These are phyloP conservation scores for Rhizomucor miehei DNA, from an alignment of 371 early-diverging fungal species.

Conservation along the genomic window DNA sequence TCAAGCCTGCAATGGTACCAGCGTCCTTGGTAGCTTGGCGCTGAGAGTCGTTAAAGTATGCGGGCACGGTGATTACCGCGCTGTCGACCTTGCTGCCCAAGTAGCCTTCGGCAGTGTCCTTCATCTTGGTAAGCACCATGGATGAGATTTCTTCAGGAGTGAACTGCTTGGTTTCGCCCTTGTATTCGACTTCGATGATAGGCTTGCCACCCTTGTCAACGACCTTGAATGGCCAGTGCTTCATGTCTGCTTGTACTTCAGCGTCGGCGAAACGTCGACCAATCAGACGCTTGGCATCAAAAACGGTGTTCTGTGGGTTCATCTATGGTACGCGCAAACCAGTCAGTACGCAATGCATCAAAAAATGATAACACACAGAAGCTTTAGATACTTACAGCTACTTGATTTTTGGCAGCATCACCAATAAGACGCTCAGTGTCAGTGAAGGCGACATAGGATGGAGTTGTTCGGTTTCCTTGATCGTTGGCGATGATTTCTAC, in stretches of 20 bases:
- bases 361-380: neutral
- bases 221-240: constrained; percentile 84
- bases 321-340: constrained; percentile 27
- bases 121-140: constrained; percentile 83
- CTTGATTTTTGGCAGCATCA: constrained; percentile 90
- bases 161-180: constrained; percentile 70
- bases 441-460: constrained; percentile 95
- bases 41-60: constrained; percentile 78
- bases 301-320: constrained; percentile 86
- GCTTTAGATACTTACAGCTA: constrained; percentile 40
- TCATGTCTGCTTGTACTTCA: constrained; percentile 77
- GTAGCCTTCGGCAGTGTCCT: constrained; percentile 85
- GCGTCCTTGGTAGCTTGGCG: constrained; percentile 85
- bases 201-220: constrained; percentile 85
- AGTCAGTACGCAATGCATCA: neutral
- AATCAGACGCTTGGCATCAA: constrained; percentile 91
- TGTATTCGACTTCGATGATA: constrained; percentile 74
- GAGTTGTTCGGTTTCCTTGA: constrained; percentile 96
- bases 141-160: constrained; percentile 89
- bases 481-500: constrained; percentile 89
- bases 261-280: constrained; percentile 86
- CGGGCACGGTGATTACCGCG: constrained; percentile 83
- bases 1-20: constrained; percentile 72
- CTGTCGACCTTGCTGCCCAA: constrained; percentile 71
- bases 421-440: constrained; percentile 92